Percentiles rank a stretch among this genome's conserved stretches.
These are phyloP conservation scores for Linum usitatissimum DNA, from an alignment of 345 rosid species.

Conservation along the genomic window DNA sequence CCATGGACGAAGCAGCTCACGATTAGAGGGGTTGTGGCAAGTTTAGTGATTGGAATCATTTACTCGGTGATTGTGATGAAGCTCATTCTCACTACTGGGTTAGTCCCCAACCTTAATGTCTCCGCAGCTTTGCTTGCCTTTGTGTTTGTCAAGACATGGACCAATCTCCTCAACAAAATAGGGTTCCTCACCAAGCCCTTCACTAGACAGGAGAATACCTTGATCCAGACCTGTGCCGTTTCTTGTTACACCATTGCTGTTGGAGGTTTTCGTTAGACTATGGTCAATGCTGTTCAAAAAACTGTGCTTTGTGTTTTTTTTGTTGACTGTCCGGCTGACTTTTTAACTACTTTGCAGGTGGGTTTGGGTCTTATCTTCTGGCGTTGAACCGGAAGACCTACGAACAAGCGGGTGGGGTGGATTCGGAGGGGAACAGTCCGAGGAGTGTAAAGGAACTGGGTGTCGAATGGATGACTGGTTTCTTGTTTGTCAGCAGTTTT, in stretches of 20 bases:
- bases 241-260: constrained; percentile 86
- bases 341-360: constrained; percentile 39
- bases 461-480: constrained; percentile 79
- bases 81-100: constrained; percentile 81
- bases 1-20: constrained; percentile 90
- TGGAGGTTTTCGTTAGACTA: constrained; percentile 39
- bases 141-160: constrained; percentile 68
- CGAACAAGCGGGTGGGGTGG: constrained; percentile 58
- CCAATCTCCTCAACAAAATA: constrained; percentile 59
- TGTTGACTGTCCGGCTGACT: not conserved
- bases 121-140: constrained; percentile 86
- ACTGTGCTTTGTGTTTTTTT: not conserved
- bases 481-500: constrained; percentile 62
- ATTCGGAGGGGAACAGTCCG: constrained; percentile 56
- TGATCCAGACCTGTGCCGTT: constrained; percentile 87
- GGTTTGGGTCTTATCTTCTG: constrained; percentile 84
- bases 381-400: constrained; percentile 66
- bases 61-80: constrained; percentile 84
- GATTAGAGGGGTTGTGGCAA: constrained; percentile 55
- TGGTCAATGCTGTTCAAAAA: not conserved
- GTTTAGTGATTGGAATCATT: constrained; percentile 56
- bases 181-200: constrained; percentile 62
- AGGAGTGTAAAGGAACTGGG: constrained; percentile 69
- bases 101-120: constrained; percentile 91
- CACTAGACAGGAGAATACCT: constrained; percentile 83